phyloP scores from a whole-genome alignment of 2,329 filamentous ascomycete genomes.

The Ophiocordyceps camponoti-floridani region DNA sequence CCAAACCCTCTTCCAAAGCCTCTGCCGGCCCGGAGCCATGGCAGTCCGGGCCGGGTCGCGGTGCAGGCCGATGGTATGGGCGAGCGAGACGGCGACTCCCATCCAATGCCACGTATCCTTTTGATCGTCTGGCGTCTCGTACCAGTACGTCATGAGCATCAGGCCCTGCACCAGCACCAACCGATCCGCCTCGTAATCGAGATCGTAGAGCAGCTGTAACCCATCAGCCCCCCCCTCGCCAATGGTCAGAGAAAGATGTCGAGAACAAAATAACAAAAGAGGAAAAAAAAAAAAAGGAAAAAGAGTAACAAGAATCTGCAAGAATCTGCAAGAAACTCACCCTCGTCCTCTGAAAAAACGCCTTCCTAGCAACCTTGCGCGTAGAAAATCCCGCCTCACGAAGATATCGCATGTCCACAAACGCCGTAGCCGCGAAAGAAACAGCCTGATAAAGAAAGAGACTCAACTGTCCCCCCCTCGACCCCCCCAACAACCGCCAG shows the following conservation, averaged over 20 bases:
- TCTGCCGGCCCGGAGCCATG: slow-evolving; percentile 57
- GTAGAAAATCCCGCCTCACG: slow-evolving; percentile 59
- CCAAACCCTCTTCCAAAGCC: slow-evolving; percentile 90
- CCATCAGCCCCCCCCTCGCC: too few relatives aligned
- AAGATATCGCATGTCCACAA: slow-evolving; percentile 65
- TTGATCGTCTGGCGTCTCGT: slow-evolving; percentile 89
- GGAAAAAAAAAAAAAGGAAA: too few relatives aligned
- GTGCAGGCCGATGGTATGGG: slow-evolving; percentile 84
- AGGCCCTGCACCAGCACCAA: slow-evolving; percentile 77
- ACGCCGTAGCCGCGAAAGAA: slow-evolving; percentile 85
- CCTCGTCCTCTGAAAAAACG: slow-evolving; percentile 77
- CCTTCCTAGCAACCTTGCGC: slow-evolving; percentile 67
- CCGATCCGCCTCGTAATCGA: slow-evolving; percentile 84
- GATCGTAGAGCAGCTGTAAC: slow-evolving; percentile 69
- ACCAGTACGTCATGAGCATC: slow-evolving; percentile 92
- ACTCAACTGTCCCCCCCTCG: slow-evolving; percentile 63
- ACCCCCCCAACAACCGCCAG: slow-evolving; percentile 40
- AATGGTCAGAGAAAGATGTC: too few relatives aligned
- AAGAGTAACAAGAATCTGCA: too few relatives aligned
- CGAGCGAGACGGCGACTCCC: slow-evolving; percentile 83
- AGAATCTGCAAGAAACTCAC: slow-evolving; percentile 34
- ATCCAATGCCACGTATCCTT: slow-evolving; percentile 99
- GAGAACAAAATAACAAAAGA: neutral
- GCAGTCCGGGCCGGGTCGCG: slow-evolving; percentile 63
- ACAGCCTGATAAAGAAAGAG: slow-evolving; percentile 82